Evolutionary conservation across 139 green algal species (phyloP).

Genomic region (Eudorina sp.): DNA sequence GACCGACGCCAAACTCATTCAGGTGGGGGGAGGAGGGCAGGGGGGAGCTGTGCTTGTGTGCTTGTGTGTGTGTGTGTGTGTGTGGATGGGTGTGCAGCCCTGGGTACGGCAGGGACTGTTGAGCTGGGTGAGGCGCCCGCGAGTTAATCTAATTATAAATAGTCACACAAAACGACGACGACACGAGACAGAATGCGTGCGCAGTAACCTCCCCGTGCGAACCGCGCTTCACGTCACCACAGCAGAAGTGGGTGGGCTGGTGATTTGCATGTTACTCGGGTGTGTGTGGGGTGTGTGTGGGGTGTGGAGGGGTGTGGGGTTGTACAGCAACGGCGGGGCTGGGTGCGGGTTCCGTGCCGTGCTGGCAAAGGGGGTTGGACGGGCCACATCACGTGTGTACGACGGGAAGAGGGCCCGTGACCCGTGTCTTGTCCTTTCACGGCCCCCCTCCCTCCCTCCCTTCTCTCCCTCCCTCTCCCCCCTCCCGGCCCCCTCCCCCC

Average conservation of each 20-base stretch:
- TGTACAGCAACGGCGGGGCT: neutral
- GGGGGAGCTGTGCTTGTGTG: too few relatives aligned
- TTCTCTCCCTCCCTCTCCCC: neutral
- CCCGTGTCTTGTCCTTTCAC: neutral
- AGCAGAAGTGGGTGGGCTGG: too few relatives aligned
- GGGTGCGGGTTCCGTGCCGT: neutral
- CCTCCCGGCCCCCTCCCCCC: neutral
- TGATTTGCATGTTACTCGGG: too few relatives aligned
- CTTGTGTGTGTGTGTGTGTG: too few relatives aligned
- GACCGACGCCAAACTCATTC: conserved; percentile 31
- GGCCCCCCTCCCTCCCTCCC: too few relatives aligned
- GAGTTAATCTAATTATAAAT: too few relatives aligned
- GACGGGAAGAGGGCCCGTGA: neutral
- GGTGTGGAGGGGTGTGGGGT: too few relatives aligned
- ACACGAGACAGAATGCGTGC: neutral
- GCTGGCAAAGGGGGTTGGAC: neutral
- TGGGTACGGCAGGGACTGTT: neutral
- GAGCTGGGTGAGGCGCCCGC: neutral
- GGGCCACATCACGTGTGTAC: neutral
- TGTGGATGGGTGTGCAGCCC: neutral
- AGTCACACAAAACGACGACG: too few relatives aligned
- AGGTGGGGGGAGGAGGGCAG: neutral
- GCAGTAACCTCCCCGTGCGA: neutral
- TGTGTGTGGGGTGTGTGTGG: too few relatives aligned
- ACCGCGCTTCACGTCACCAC: too few relatives aligned